Conservation (phyloP, 495 filamentous ascomycete genomes). For the Xylaria curta region DNA sequence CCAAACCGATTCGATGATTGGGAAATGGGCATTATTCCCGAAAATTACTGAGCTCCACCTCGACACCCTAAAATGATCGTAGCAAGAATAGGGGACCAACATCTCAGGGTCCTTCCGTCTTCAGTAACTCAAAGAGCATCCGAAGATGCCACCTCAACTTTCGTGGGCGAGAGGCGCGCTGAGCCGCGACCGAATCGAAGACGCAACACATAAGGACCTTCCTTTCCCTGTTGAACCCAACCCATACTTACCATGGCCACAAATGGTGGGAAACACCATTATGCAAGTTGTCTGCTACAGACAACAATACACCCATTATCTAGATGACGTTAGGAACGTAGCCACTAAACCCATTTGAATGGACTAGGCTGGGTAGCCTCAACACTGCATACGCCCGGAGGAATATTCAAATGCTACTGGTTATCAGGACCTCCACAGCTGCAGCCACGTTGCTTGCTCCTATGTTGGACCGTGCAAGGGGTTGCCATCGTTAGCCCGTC, state of each 20-base stretch:
- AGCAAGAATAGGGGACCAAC: neutral
- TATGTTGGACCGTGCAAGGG: constrained; percentile 7
- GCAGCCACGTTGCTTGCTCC: constrained; percentile 16
- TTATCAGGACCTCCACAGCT: constrained; percentile 5
- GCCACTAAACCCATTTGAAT: constrained; percentile 11
- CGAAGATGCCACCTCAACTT: neutral
- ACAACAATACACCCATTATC: constrained; percentile 11
- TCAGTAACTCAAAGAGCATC: neutral
- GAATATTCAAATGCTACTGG: constrained; percentile 14
- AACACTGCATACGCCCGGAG: constrained; percentile 9
- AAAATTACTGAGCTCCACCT: neutral
- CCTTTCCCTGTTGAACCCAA: neutral
- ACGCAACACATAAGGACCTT: neutral
- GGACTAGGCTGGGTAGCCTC: constrained; percentile 23
- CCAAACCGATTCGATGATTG: constrained; percentile 2
- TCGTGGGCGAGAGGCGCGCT: neutral
- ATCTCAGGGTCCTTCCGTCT: constrained; percentile 12
- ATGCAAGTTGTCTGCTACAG: neutral
- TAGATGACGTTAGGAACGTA: constrained; percentile 17
- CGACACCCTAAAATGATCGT: constrained; percentile 7
- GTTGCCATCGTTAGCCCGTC: neutral
- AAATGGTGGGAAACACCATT: neutral
- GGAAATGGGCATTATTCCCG: neutral
- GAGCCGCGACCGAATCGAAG: neutral
- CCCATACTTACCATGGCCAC: neutral